These are phyloP conservation scores for Pilasporangium apinafurcum DNA, from an alignment of 352 stramenopile genomes.

Conservation along the genomic window DNA sequence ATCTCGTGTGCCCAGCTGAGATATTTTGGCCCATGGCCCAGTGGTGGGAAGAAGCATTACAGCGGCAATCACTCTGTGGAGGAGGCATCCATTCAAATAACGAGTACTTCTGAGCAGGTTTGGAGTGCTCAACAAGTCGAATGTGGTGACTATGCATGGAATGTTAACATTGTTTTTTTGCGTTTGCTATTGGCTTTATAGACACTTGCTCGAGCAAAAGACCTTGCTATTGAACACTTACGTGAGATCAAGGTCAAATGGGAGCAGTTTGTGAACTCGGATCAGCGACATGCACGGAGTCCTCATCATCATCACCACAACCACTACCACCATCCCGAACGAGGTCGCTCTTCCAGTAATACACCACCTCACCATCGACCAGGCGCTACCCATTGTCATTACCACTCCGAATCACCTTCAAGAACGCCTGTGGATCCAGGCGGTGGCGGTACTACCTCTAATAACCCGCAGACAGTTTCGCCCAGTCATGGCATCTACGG, in stretches of 20 bases:
- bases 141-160: background rate
- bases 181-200: background rate
- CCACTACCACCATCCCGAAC: slow-evolving; percentile 2
- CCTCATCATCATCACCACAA: background rate
- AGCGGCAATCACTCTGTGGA: background rate
- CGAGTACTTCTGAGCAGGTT: slow-evolving; percentile 9
- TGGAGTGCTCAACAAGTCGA: background rate
- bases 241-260: slow-evolving; percentile 10
- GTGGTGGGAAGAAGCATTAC: background rate
- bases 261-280: slow-evolving; percentile 11
- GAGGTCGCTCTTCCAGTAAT: background rate
- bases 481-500: too few species aligned
- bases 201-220: slow-evolving; percentile 8
- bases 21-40: slow-evolving; percentile 10
- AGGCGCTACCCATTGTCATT: background rate
- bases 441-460: slow-evolving; percentile 4
- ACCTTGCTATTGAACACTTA: slow-evolving; percentile 7
- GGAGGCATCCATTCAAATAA: slow-evolving; percentile 8
- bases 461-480: too few species aligned
- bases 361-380: background rate
- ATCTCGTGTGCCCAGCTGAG: slow-evolving; percentile 20
- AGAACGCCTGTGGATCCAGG: background rate
- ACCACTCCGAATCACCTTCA: background rate
- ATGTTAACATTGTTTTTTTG: background rate
- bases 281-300: background rate